Conservation (phyloP, 202 grass and related monocot genomes). For the Bolboschoenoplectus hybrid region DNA sequence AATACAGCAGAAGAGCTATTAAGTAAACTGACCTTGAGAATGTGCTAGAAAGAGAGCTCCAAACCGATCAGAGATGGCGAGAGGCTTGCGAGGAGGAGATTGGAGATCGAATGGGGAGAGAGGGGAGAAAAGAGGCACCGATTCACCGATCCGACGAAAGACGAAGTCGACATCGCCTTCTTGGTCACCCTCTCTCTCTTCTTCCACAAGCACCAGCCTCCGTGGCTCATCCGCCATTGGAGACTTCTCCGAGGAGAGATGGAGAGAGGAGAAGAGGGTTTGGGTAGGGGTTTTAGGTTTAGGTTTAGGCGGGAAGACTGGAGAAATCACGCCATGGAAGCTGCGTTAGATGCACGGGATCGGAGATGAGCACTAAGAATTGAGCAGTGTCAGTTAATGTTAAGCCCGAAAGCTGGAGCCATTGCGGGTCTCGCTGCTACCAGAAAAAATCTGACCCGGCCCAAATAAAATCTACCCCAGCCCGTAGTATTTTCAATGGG, state of each 20-base stretch:
- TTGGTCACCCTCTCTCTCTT: constrained; percentile 66
- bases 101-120: constrained; percentile 58
- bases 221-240: constrained; percentile 48
- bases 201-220: constrained; percentile 57
- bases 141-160: constrained; percentile 71
- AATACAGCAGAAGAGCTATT: neutral
- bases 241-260: constrained; percentile 11
- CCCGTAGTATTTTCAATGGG: no score
- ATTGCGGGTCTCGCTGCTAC: neutral
- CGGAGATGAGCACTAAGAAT: neutral
- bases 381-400: constrained; percentile 8
- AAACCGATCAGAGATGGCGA: constrained; percentile 58
- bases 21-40: constrained; percentile 45
- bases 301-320: constrained; percentile 49
- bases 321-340: constrained; percentile 31
- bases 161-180: constrained; percentile 63
- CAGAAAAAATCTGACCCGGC: neutral
- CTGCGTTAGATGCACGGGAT: constrained; percentile 6
- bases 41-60: constrained; percentile 63
- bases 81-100: constrained; percentile 55
- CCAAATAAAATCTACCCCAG: neutral
- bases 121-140: constrained; percentile 54
- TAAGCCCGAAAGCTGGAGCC: neutral
- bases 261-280: neutral
- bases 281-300: constrained; percentile 20